Conservation (phyloP, 2,329 filamentous ascomycete species). For the Phaeosphaeriaceae sp. region DNA sequence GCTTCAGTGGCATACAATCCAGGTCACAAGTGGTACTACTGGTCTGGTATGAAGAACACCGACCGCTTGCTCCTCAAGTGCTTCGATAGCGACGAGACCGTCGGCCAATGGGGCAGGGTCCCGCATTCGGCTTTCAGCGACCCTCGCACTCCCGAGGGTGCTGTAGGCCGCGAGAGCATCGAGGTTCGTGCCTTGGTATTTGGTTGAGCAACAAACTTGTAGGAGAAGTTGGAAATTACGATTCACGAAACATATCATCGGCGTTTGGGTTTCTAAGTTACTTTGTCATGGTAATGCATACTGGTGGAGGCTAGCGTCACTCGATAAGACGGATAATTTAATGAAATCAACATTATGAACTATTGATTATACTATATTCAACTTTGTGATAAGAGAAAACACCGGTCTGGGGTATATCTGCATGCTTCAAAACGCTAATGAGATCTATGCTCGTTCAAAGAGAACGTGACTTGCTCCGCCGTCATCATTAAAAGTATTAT, state of each 20-base stretch:
- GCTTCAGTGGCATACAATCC: constrained; percentile 70
- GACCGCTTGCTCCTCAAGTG: constrained; percentile 81
- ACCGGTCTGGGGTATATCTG: not conserved
- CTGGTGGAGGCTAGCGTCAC: not conserved
- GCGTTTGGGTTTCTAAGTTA: too few species aligned
- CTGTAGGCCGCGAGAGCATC: constrained; percentile 81
- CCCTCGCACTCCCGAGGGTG: constrained; percentile 72
- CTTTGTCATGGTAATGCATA: too few species aligned
- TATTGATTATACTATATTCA: not conserved
- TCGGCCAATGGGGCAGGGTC: constrained; percentile 53
- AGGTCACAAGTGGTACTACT: constrained; percentile 77
- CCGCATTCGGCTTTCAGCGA: constrained; percentile 71
- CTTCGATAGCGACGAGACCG: constrained; percentile 68
- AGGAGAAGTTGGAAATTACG: not conserved
- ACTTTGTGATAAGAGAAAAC: not conserved
- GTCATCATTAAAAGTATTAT: not conserved
- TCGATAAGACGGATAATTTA: not conserved
- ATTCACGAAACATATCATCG: not conserved
- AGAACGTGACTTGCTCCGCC: not conserved
- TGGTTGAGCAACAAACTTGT: constrained; percentile 51
- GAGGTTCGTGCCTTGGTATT: constrained; percentile 88
- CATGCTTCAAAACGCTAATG: not conserved
- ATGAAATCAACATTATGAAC: not conserved
- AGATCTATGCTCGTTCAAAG: not conserved
- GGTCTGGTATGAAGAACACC: constrained; percentile 76